Evolutionary conservation across 805 yeast species (phyloP), one percentile per base, ranked within the genome.

Genomic region (Kodamaea sagamina): DNA sequence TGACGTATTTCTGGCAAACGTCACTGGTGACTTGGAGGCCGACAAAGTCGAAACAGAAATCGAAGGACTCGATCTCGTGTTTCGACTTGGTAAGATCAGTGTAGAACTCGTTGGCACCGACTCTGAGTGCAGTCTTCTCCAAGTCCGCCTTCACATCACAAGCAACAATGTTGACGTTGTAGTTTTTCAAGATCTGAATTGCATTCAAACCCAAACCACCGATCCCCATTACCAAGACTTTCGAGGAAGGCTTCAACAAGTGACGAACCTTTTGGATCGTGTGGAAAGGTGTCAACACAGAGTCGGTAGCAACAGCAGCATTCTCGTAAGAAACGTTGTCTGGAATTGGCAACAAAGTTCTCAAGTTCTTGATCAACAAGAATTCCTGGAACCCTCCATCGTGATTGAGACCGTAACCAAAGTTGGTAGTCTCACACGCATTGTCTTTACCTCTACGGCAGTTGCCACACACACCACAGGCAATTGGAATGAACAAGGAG

Each of bases 191-290:
- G 29, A 71, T 63, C 46, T 71, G 75, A n/a, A 71, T 35, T 4
- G 72, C 75, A 52, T 68, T 69, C 47, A 68, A 54, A 0, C 75
- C 75, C 41, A 71, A 56, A 4, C 75, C 75, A 9, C 75, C 75
- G 15, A 66, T 55, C 0, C 75, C 75, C n/a, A 64, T 48, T 6
- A 68, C 61, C 25, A 68, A 57, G 4, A 69, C 70, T 44, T 65
- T 69, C 6, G 61, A 47, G 2, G 67, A 57, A 3, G 74, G 74
- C 11, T 52, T 49, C 15, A 59, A 41, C 18, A 57, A 39, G 12
- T 51, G 49, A 38, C 50, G 60, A 4, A 65, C 71, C 47, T 67
- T 69, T 44, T 55, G 61, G 25, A 71, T 63, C 13, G 74, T 69
- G 46, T 68, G 73, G 51, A 54, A 70, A 2, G 75, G 75, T 3